These are phyloP conservation scores for Sporothrix schenckii DNA, from an alignment of 2,329 filamentous ascomycete genomes.

Conservation along the genomic window DNA sequence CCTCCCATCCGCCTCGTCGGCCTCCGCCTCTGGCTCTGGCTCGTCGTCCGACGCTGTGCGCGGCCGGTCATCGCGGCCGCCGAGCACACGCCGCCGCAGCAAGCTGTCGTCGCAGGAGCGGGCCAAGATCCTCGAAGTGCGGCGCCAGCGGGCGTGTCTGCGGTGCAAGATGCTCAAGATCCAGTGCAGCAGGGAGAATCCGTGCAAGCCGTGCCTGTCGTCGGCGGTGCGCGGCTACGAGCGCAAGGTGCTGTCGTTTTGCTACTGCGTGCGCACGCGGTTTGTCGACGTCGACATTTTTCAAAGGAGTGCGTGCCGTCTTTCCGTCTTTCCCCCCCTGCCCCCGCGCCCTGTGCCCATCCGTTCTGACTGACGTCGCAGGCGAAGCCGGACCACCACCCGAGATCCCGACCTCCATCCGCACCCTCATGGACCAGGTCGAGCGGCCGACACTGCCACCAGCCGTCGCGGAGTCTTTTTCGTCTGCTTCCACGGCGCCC, in stretches of 20 bases:
- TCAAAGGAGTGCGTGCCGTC: constrained; percentile 30
- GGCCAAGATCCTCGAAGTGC: constrained; percentile 38
- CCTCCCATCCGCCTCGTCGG: neutral
- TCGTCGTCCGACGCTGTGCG: neutral
- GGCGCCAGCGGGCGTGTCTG: constrained; percentile 40
- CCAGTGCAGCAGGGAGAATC: constrained; percentile 41
- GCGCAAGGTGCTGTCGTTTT: constrained; percentile 41
- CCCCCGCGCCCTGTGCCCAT: too few species aligned
- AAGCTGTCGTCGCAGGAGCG: constrained; percentile 38
- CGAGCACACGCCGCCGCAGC: constrained; percentile 32
- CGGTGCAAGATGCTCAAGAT: constrained; percentile 41
- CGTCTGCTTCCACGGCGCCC: too few species aligned
- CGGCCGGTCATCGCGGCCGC: constrained; percentile 2
- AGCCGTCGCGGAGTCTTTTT: neutral
- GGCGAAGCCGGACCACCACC: constrained; percentile 25
- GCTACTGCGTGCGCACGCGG: constrained; percentile 41
- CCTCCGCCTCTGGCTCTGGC: neutral
- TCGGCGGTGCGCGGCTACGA: constrained; percentile 39
- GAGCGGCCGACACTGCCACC: constrained; percentile 28
- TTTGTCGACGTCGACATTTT: constrained; percentile 42
- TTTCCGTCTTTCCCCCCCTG: too few species aligned
- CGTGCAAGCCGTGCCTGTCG: constrained; percentile 39
- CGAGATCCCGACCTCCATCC: constrained; percentile 33
- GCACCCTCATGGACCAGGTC: constrained; percentile 32
- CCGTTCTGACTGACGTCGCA: neutral